Conservation (phyloP, 352 stramenopile genomes). For the Globisporangium recalcitrans region DNA sequence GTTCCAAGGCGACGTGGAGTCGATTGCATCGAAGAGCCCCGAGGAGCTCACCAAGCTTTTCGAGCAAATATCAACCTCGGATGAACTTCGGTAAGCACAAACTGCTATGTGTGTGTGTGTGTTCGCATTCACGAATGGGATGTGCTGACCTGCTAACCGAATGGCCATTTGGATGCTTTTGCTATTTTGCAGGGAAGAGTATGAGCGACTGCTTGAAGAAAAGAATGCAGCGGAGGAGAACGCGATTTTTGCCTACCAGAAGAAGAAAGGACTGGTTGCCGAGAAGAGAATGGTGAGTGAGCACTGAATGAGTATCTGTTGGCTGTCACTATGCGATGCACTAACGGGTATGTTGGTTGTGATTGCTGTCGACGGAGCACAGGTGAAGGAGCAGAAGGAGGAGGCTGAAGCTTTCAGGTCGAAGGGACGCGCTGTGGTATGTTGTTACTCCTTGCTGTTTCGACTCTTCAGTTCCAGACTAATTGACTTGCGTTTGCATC, state of each 20-base stretch:
- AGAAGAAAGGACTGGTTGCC: conserved; percentile 93
- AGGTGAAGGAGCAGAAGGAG: conserved; percentile 94
- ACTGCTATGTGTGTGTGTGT: not conserved
- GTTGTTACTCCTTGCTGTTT: conserved; percentile 1
- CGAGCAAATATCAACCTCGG: conserved; percentile 94
- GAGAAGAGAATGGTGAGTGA: conserved; percentile 80
- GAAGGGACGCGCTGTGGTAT: conserved; percentile 62
- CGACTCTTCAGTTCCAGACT: not conserved
- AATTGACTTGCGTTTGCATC: not conserved
- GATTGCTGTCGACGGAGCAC: conserved; percentile 8
- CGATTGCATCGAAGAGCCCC: conserved; percentile 93
- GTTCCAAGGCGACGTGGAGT: conserved; percentile 99
- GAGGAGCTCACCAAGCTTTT: conserved; percentile 96
- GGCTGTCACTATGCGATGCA: not conserved
- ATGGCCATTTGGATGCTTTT: not conserved
- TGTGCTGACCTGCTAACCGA: not conserved
- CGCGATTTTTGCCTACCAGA: conserved; percentile 94
- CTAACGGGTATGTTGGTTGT: not conserved
- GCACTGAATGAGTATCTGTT: not conserved
- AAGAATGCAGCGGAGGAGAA: conserved; percentile 93
- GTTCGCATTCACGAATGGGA: not conserved
- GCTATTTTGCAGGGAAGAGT: conserved; percentile 42
- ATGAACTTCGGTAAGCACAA: conserved; percentile 62
- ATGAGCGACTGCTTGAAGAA: conserved; percentile 73
- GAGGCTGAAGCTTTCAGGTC: conserved; percentile 84